Evolutionary conservation across 768 basidiomycete genomes (phyloP), one percentile per base, ranked within the genome.

Genomic region (Porpolomopsis calyptriformis): DNA sequence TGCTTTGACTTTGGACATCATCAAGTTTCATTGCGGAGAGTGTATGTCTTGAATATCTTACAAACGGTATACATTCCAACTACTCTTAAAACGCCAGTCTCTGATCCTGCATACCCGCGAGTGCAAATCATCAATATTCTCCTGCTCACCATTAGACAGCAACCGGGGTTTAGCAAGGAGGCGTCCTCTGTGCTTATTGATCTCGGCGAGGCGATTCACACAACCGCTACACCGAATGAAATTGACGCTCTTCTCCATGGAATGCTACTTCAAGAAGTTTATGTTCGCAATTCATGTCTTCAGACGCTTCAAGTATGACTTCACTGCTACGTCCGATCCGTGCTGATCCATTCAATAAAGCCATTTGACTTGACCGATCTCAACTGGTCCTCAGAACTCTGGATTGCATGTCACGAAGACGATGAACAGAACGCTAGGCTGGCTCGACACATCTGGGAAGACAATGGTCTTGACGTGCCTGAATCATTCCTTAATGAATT

Each of bases 291-390:
- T 55, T 82, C 91, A 7, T 90, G 87, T 56, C 66, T 98, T n/a
- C 91, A 93, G 55, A 74, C 92, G 1, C 68, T 98, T 2, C 89
- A 92, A 74, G 92, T 90, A 22, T 16, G 49, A 48, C 36, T 4
- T 39, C 10, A 43, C 18, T 2, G 49, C 9, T 39, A 27, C 43
- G 31, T 11, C 45, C 23, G 23, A 3, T 16, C 24, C 7, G 22
- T 29, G 7, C 35, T 38, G 16, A 37, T 23, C 29, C 24, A 12
- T 16, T 24, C 39, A 4, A 20, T 27, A 45, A 49, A 97, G 89
- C 85, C 92, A 0, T 84, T 98, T 52, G 96, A 98, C 63, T 62
- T 98, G 39, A 97, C 93, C 0, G 94, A 98, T 40, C 60, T 90
- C 29, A 92, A 96, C 50, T 99, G 92, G 85, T 87, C 85, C 2